Base-by-base conservation (phyloP, 1,139 yeast genomes). In the Saccharomycopsis crataegensis region DNA sequence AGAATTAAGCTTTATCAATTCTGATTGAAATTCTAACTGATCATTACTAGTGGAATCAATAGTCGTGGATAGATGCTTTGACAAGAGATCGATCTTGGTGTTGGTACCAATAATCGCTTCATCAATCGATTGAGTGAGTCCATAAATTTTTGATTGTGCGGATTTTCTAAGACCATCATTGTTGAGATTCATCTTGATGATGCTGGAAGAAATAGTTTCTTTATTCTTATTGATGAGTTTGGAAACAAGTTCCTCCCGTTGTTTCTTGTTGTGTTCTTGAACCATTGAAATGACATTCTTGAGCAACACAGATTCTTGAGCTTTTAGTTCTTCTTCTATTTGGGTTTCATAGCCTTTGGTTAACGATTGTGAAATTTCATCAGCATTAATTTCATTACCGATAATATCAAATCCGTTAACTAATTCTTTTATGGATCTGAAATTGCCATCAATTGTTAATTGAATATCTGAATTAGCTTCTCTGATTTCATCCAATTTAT, bases 261-360 rank as follows among this genome's bases (percentile, higher is more conserved):
- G 55, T 14, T 44, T 34, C 11, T 44, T 43, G 12, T 17, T 45
- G 33, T 51, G 36, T n/a, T 54, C 52, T 33, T 42, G 43, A 9
- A 54, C 32, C 14, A 54, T 6, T 12, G 38, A 12, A 11, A 33
- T 38, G 56, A 4, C 62, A 58, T 1, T 68, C 60, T 36, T 66
- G 65, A 22, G 60, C 51, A 17, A 62, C 59, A 2, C 69, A 60
- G 32, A 67, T 55, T 34, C 65, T 64, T 45, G 64, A 60, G 48
- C 69, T 69, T 50, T 62, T 62, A 52, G 66, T 68, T 50, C 64
- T 65, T 57, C 69, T 68, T 45, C 71, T 59, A 14, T 66, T 61
- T 69, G 64, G 34, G 66, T 69, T 43, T 65, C 67, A 43, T 66
- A 64, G 4, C 66, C 62, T 53, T 64, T 63, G 28, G 63, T 62